Base-by-base conservation (phyloP, 2,329 filamentous ascomycete genomes). In the Aspergillus sp. region DNA sequence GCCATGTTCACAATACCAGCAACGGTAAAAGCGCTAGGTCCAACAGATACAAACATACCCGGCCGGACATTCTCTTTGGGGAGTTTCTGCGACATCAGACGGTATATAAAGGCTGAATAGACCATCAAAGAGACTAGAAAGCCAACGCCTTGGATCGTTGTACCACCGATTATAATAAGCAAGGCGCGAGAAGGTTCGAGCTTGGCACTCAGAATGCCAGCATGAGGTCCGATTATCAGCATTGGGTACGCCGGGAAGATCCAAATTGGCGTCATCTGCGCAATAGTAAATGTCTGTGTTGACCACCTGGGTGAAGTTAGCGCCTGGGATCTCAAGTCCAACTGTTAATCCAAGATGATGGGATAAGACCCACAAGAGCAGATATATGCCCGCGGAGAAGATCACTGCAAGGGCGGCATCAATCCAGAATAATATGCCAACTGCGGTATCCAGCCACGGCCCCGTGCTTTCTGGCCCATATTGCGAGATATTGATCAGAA, bases 231-330 rank as follows among this genome's bases (percentile, higher is more conserved):
- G 19, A 85, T 81, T 7, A 93, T 79, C 4, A 94, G 76, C 19
- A 93, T 74, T 0, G 88, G 87, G 51, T 94, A 94, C 1, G 85
- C 87, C 0, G 88, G 88, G 52, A 93, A 93, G 43, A 91, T 89
- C 88, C 88, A 93, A 12, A 89, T 82, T 0, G 88, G 88, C 0
- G 88, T 93, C 88, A 94, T 93, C 41, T 82, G 82, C 30, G 87
- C 84, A 38, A 93, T 87, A 0, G 88, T 83, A 53, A 82, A 83
- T 2, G 78, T 81, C 47, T 79, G 77, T 0, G 79, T 83, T 2
- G 77, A 81, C 80, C 80, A 83, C 54, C 77, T 81, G 40, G 6
- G 36, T 19, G 7, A 26, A 27, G 27, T 28, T 11, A 10, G 19
- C 19, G 7, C 26, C 6, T n/a, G 3, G 13, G 7, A 7, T 28